These are phyloP conservation scores for Salix brachista DNA, from an alignment of 345 rosid species.

Conservation along the genomic window DNA sequence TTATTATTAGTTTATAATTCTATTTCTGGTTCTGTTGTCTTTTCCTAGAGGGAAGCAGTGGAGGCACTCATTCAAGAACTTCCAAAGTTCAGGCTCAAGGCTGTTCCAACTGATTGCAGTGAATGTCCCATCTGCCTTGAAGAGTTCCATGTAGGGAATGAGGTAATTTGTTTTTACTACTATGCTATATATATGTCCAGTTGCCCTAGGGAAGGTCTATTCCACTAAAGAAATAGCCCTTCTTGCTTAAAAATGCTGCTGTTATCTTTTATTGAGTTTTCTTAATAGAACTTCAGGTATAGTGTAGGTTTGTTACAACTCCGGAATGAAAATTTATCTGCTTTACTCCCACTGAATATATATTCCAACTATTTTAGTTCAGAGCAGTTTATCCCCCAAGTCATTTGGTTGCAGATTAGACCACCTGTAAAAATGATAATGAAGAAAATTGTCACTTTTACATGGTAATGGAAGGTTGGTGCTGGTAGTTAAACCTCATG, in stretches of 20 bases:
- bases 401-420: not conserved
- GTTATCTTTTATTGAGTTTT: not conserved
- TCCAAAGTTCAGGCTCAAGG: constrained; percentile 90
- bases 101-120: constrained; percentile 94
- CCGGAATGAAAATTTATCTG: not conserved
- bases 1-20: constrained; percentile 3
- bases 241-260: not conserved
- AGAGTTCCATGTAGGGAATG: constrained; percentile 83
- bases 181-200: not conserved
- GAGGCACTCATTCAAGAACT: constrained; percentile 97
- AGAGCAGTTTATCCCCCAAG: not conserved
- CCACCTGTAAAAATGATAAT: not conserved
- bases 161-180: constrained; percentile 41
- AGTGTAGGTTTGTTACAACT: not conserved
- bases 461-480: not conserved
- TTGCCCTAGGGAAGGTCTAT: not conserved
- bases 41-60: constrained; percentile 80
- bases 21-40: not conserved
- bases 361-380: not conserved
- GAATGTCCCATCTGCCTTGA: constrained; percentile 99
- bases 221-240: not conserved
- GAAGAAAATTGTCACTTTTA: not conserved
- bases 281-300: not conserved
- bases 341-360: not conserved
- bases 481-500: not conserved